These are phyloP conservation scores for Achaetomiella virescens DNA, from an alignment of 495 filamentous ascomycete genomes.

Conservation along the genomic window DNA sequence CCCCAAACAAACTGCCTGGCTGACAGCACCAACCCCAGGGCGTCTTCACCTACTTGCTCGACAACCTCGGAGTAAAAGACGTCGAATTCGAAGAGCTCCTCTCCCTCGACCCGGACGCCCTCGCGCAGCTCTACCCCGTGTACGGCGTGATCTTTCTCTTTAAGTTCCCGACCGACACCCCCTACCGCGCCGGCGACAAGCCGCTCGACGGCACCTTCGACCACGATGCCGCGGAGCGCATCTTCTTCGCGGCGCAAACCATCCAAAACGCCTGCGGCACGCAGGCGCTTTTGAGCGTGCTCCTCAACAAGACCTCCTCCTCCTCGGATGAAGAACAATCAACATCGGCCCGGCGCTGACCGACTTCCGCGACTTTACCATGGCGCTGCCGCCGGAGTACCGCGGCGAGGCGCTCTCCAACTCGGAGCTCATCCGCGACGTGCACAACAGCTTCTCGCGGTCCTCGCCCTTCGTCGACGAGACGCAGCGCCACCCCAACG, in stretches of 20 bases:
- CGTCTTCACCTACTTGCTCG: conserved; percentile 91
- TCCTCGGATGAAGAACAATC: conserved; percentile 26
- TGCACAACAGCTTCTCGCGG: conserved; percentile 89
- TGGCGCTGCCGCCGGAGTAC: conserved; percentile 75
- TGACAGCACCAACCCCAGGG: conserved; percentile 50
- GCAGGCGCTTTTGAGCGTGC: conserved; percentile 85
- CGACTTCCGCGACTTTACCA: conserved; percentile 88
- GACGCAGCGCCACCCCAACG: conserved; percentile 56
- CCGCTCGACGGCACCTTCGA: conserved; percentile 79
- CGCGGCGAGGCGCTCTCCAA: conserved; percentile 56
- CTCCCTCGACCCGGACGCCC: conserved; percentile 72
- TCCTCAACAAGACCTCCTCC: conserved; percentile 69
- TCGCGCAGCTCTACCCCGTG: conserved; percentile 72
- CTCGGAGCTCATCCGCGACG: conserved; percentile 76
- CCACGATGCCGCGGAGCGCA: conserved; percentile 57
- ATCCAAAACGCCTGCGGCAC: conserved; percentile 99
- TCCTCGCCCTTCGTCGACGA: conserved; percentile 89
- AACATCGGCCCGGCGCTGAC: conserved; percentile 55
- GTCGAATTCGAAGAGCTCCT: conserved; percentile 98
- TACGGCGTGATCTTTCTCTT: conserved; percentile 99
- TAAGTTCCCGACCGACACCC: conserved; percentile 82
- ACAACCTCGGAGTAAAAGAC: conserved; percentile 84
- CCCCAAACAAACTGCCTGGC: conserved; percentile 2
- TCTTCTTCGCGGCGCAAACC: conserved; percentile 96
- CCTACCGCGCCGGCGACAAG: conserved; percentile 50